Evolutionary conservation across 148 eudicot species (phyloP).

Genomic region (Salicornia ramosissima): DNA sequence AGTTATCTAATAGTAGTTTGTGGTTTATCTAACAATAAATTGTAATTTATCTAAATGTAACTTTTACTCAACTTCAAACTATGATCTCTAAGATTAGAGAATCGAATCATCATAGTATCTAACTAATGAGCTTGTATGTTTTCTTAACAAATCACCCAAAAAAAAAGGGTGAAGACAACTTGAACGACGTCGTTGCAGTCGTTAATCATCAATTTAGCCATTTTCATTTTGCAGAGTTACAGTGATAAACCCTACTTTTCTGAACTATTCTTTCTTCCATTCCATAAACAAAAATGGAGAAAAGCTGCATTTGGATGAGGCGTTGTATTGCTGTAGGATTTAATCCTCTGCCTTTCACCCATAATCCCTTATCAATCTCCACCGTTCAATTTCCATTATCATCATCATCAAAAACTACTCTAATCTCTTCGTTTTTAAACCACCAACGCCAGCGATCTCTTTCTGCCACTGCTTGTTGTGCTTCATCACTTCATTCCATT

Average conservation of each 20-base stretch:
- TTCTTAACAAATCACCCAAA: no score
- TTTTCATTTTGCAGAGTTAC: neutral
- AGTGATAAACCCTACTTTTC: conserved; percentile 2
- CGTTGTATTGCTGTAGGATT: conserved; percentile 22
- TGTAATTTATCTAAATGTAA: no score
- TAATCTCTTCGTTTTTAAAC: conserved; percentile 14
- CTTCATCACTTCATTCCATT: conserved; percentile 10
- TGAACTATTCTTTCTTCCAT: neutral
- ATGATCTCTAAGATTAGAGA: no score
- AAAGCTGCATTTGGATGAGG: conserved; percentile 27
- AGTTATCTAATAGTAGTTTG: no score
- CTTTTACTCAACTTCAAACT: no score
- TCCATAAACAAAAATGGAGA: conserved; percentile 18
- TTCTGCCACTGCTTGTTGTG: conserved; percentile 13
- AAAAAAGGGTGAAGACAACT: no score
- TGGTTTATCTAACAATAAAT: no score
- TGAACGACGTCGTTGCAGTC: neutral
- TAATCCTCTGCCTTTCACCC: conserved; percentile 9
- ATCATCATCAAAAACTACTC: conserved; percentile 2
- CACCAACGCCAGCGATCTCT: conserved; percentile 15
- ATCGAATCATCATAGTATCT: no score
- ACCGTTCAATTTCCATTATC: conserved; percentile 12
- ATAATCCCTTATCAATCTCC: conserved; percentile 20
- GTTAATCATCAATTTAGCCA: neutral
- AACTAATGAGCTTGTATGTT: no score